phyloP scores from a whole-genome alignment of 176 grass and related monocot genomes.

The Saccharum spontaneum region DNA sequence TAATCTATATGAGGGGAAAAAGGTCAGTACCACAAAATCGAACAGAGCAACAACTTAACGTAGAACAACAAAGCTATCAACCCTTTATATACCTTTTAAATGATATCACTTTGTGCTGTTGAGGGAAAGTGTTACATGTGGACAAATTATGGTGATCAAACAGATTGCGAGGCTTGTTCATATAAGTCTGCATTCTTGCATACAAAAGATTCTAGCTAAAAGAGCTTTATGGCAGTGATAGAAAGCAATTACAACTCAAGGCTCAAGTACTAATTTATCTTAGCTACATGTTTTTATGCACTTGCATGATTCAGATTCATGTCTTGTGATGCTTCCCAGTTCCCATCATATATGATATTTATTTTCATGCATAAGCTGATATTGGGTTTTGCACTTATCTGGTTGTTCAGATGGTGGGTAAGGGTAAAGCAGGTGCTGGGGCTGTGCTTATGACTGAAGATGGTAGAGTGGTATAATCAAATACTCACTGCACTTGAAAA shows the following conservation, averaged over 20 bases:
- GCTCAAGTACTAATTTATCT: not conserved
- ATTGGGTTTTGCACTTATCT: conserved; percentile 18
- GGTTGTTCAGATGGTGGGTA: conserved; percentile 49
- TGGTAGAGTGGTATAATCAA: conserved; percentile 63
- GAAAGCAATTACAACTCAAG: not conserved
- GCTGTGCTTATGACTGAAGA: conserved; percentile 75
- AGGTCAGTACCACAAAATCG: not conserved
- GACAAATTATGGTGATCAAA: not conserved
- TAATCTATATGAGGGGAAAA: not conserved
- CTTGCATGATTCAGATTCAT: not conserved
- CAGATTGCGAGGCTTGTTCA: not conserved
- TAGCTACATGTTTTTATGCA: not conserved
- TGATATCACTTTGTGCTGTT: conserved; percentile 1
- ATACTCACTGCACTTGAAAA: conserved; percentile 16
- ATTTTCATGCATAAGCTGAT: conserved; percentile 27
- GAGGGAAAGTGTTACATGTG: not conserved
- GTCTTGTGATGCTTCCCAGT: not conserved
- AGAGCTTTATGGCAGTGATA: not conserved
- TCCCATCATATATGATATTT: not conserved
- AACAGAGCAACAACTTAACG: not conserved
- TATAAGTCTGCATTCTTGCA: not conserved
- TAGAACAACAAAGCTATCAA: conserved; percentile 2
- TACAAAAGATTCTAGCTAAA: not conserved
- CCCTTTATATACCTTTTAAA: no score
- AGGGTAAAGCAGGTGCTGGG: conserved; percentile 71